Conservation (phyloP, 768 basidiomycete genomes). For the Mycena capillaripes region DNA sequence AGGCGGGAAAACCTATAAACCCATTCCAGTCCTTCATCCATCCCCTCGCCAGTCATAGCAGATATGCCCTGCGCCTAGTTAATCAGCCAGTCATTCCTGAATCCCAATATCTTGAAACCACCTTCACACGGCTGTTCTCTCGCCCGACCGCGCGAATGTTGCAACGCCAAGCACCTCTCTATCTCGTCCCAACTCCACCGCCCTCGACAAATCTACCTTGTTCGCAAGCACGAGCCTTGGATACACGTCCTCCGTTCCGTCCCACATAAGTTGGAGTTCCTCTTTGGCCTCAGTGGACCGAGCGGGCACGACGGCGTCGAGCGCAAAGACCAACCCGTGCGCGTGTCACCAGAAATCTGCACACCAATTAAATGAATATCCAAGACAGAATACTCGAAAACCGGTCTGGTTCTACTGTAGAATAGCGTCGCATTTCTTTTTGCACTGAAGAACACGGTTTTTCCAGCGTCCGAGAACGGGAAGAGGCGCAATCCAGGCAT, state of each 20-base stretch:
- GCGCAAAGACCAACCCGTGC: conserved; percentile 64
- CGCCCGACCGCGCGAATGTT: not conserved
- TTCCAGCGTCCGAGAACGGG: no score
- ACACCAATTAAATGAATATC: no score
- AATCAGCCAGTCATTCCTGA: not conserved
- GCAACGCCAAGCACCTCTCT: conserved; percentile 1
- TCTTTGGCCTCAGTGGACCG: conserved; percentile 61
- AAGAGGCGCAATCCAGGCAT: no score
- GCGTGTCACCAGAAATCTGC: conserved; percentile 42
- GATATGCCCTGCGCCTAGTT: conserved; percentile 1
- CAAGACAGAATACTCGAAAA: no score
- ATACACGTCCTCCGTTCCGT: conserved; percentile 45
- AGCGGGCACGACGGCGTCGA: conserved; percentile 63
- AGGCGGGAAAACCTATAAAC: no score
- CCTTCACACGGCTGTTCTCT: not conserved
- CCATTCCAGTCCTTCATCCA: conserved; percentile 17
- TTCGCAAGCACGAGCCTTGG: conserved; percentile 23
- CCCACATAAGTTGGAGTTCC: conserved; percentile 59
- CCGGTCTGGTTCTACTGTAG: no score
- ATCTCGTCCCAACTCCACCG: not conserved
- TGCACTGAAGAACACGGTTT: no score
- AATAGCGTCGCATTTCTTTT: no score
- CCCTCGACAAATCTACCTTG: conserved; percentile 10
- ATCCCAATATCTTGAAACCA: not conserved
- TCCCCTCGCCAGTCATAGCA: conserved; percentile 6